Evolutionary conservation across 768 basidiomycete species (phyloP).

Genomic region (Termitomyces heimii): DNA sequence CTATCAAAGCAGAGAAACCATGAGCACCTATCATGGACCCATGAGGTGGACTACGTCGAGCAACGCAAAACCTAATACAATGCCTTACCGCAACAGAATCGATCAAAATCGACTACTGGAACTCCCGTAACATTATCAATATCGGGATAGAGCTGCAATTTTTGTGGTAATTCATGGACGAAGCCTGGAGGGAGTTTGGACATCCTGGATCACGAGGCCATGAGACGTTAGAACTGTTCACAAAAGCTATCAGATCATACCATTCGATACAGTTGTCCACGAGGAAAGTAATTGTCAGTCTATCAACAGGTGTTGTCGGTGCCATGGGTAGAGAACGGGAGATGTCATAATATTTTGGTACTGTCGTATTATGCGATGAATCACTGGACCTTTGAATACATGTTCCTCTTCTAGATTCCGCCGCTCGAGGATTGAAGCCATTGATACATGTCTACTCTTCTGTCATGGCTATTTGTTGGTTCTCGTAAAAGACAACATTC

Average conservation of each 20-base stretch:
- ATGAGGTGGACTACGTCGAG: background rate
- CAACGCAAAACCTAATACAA: background rate
- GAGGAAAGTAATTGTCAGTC: constrained; percentile 51
- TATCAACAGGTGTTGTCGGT: constrained; percentile 25
- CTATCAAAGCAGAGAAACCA: constrained; percentile 78
- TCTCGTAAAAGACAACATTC: background rate
- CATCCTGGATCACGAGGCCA: constrained; percentile 44
- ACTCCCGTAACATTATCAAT: constrained; percentile 39
- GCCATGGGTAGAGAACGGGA: constrained; percentile 1
- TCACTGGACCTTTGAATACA: no score
- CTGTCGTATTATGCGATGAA: no score
- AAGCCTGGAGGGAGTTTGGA: constrained; percentile 76
- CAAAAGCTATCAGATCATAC: constrained; percentile 29
- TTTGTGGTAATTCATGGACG: constrained; percentile 61
- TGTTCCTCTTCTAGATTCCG: no score
- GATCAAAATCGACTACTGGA: constrained; percentile 66
- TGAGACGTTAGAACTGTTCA: background rate
- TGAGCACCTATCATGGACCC: constrained; percentile 49
- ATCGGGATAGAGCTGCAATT: constrained; percentile 46
- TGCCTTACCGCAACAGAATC: constrained; percentile 49
- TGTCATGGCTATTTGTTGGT: background rate
- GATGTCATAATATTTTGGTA: background rate
- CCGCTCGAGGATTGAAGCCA: no score
- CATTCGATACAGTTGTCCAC: constrained; percentile 83
- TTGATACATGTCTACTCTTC: no score